A percentile compares a stretch with the other conserved stretches of the same genome.
These are phyloP conservation scores for Taxillus chinensis DNA, from an alignment of 164 flowering plant species.

Conservation along the genomic window DNA sequence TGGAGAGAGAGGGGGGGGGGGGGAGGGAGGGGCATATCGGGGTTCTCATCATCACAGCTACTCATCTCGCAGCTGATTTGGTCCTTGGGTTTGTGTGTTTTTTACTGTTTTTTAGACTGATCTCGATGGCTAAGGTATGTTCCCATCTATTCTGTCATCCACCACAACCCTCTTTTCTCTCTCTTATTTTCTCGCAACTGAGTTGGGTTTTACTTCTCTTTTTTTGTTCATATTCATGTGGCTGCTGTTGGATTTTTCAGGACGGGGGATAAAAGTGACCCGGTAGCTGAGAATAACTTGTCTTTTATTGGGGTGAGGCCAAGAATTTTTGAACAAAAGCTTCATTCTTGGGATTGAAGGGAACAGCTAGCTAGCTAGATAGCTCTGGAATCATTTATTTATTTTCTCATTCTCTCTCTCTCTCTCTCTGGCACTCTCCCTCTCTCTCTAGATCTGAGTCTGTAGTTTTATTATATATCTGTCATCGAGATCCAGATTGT, in stretches of 20 bases:
- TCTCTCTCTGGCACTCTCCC: background rate
- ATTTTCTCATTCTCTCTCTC: background rate
- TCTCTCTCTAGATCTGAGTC: background rate
- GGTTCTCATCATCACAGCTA: conserved; percentile 6
- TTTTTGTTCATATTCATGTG: conserved; percentile 28
- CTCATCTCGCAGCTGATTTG: conserved; percentile 3
- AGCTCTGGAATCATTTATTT: background rate
- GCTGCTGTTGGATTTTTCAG: conserved; percentile 31
- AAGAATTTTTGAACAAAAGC: background rate
- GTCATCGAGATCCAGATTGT: background rate
- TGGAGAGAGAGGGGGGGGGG: no score
- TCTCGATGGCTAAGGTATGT: background rate
- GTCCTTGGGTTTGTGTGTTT: background rate
- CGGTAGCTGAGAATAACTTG: no score
- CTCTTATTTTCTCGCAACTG: background rate
- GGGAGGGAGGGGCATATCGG: background rate
- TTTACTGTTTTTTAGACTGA: no score
- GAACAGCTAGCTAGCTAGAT: background rate
- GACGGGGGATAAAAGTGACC: conserved; percentile 11
- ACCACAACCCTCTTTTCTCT: background rate
- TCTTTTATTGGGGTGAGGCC: no score
- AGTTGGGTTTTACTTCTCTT: conserved; percentile 7
- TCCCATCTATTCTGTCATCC: background rate
- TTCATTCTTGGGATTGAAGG: background rate
- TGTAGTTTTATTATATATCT: background rate